phyloP scores from a whole-genome alignment of 2,329 filamentous ascomycete genomes.

The Cladosporium halotolerans region DNA sequence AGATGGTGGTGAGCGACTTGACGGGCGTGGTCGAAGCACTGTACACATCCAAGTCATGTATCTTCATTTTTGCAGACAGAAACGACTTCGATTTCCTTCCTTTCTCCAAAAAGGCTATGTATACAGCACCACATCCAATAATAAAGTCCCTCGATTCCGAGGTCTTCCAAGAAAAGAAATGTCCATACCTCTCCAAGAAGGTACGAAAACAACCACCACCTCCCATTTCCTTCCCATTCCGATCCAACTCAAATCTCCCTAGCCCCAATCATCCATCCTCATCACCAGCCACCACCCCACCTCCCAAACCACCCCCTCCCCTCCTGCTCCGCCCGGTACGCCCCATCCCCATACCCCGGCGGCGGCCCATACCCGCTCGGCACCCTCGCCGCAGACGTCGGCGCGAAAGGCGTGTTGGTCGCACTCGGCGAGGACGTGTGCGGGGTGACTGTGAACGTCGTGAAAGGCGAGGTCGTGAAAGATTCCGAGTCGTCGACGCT shows the following conservation, averaged over 20 bases:
- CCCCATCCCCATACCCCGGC: constrained; percentile 11
- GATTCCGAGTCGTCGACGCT: constrained; percentile 1
- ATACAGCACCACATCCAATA: background rate
- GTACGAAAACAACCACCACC: background rate
- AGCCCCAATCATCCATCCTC: background rate
- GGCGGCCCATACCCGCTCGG: constrained; percentile 9
- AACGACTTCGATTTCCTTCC: background rate
- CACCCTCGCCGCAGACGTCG: constrained; percentile 7
- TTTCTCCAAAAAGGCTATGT: background rate
- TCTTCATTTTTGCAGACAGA: background rate
- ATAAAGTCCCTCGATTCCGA: background rate
- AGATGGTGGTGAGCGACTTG: background rate
- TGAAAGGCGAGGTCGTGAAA: constrained; percentile 12
- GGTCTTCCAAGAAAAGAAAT: background rate
- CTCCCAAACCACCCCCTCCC: constrained; percentile 6
- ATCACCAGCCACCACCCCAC: constrained; percentile 7
- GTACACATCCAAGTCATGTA: background rate
- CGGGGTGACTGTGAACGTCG: background rate
- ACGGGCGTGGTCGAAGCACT: too few species aligned
- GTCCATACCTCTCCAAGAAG: background rate
- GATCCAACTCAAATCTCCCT: background rate
- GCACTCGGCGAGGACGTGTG: background rate
- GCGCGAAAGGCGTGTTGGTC: constrained; percentile 14
- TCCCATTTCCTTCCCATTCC: background rate
- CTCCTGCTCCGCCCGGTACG: background rate